Base-by-base conservation (phyloP, 2,329 filamentous ascomycete genomes). In the Aspergillus aculeatus region DNA sequence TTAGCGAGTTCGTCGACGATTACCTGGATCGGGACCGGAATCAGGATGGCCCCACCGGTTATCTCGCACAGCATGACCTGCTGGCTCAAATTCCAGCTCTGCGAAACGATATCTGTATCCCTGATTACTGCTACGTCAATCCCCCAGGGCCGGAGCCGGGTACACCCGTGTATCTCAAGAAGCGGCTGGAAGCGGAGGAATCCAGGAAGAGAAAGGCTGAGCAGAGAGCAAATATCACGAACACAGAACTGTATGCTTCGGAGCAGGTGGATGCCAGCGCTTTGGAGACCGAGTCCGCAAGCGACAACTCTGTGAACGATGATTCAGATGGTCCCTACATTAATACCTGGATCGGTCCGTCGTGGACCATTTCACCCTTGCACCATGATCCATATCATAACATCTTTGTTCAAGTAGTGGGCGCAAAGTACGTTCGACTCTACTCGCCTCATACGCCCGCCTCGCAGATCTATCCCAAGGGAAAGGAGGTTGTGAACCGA, bases 341-440 rank as follows among this genome's bases (percentile, higher is more conserved):
- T 19, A 96, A 98, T 75, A 92, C 91, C 7, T 99, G 95, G 95
- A 89, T 98, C 64, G 95, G 95, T 0, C 95, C 95, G 0, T 81
- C 87, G 0, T 88, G 87, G 53, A 98, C 95, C 0, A 93, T 96
- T 64, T 96, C 92, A 0, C 95, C 95, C 1, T 81, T 98, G 0
- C 95, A 99, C 74, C 96, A 92, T 1, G 95, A 98, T 70, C 91
- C 90, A 1, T 96, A 97, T 73, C 91, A 97, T 72, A 98, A 98
- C 71, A 85, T 98, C 51, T 84, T 98, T 4, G 88, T 88, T 24
- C 95, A 98, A 74, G 90, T 96, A 0, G 90, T 96, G 0, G 95
- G 95, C 0, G 82, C 85, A 59, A 99, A 99, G 76, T 98, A 98
- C 74, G 80, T 98, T n/a, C 84, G 95, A 1, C 81, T 98, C 2